Percentiles rank a stretch among this genome's conserved stretches.
Evolutionary conservation across 306 rosid species (phyloP).

Genomic region (Senna siamea): DNA sequence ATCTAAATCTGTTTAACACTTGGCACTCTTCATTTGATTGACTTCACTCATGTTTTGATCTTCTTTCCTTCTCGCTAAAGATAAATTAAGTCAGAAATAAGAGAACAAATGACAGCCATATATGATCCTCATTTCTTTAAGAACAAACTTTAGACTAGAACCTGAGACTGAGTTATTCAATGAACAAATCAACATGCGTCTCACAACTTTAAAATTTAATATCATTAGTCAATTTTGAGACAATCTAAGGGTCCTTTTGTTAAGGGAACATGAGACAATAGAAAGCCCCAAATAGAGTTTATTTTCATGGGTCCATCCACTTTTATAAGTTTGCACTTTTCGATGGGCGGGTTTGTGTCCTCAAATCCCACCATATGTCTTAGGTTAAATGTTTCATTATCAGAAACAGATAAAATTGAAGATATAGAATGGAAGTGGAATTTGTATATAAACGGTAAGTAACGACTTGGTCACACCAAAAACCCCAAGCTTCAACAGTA

Average conservation of each 20-base stretch:
- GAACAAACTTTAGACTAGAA: too few relatives aligned
- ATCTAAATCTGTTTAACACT: background rate
- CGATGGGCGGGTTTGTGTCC: conserved; percentile 40
- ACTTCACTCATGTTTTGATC: background rate
- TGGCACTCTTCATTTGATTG: background rate
- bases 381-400: conserved; percentile 44
- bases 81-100: too few relatives aligned
- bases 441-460: background rate
- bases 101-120: too few relatives aligned
- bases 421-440: background rate
- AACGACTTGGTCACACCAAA: too few relatives aligned
- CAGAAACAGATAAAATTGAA: conserved; percentile 47
- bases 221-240: conserved; percentile 50
- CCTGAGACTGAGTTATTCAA: background rate
- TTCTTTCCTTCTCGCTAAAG: background rate
- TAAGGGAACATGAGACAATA: conserved; percentile 67
- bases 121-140: background rate
- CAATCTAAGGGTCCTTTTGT: conserved; percentile 55
- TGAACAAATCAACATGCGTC: conserved; percentile 17
- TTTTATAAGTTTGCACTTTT: conserved; percentile 31
- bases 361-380: conserved; percentile 48
- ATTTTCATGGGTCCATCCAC: conserved; percentile 46
- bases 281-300: conserved; percentile 38
- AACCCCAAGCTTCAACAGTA: too few relatives aligned
- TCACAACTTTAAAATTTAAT: too few relatives aligned